Percentiles rank a stretch among this genome's conserved stretches.
These are phyloP conservation scores for Pichia sporocuriosa DNA, from an alignment of 805 yeast species.

Conservation along the genomic window DNA sequence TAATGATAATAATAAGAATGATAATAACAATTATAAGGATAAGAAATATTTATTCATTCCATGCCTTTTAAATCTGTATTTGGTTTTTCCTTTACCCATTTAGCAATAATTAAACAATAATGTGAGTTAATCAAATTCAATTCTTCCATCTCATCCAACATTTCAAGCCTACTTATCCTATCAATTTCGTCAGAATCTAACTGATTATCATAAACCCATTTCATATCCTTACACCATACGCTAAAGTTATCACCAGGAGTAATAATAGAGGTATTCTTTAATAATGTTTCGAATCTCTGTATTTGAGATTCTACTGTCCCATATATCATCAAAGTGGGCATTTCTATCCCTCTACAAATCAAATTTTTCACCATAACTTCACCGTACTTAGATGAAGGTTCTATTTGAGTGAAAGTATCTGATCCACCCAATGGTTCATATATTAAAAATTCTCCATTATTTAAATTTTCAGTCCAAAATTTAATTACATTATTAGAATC, in stretches of 20 bases:
- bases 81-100: too few relatives aligned
- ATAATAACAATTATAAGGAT: slow-evolving; percentile 3
- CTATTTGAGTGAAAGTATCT: too few relatives aligned
- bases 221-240: slow-evolving; percentile 40
- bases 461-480: slow-evolving; percentile 33
- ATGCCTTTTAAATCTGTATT: too few relatives aligned
- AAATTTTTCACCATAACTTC: slow-evolving; percentile 59
- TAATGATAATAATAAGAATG: too few relatives aligned
- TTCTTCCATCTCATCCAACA: slow-evolving; percentile 74
- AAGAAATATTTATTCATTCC: too few relatives aligned
- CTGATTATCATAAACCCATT: slow-evolving; percentile 38
- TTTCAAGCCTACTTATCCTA: slow-evolving; percentile 49
- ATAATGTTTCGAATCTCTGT: slow-evolving; percentile 27
- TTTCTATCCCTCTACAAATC: slow-evolving; percentile 50
- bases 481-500: slow-evolving; percentile 39
- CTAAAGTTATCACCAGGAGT: neutral
- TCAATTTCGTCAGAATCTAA: slow-evolving; percentile 32
- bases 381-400: slow-evolving; percentile 50
- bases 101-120: slow-evolving; percentile 39
- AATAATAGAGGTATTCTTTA: slow-evolving; percentile 18
- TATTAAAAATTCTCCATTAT: slow-evolving; percentile 32
- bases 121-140: slow-evolving; percentile 54
- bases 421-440: slow-evolving; percentile 69
- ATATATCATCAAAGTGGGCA: slow-evolving; percentile 50
- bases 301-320: slow-evolving; percentile 39